Base-by-base conservation (phyloP, 2,329 filamentous ascomycete genomes). In the Alternaria triticimaculans region DNA sequence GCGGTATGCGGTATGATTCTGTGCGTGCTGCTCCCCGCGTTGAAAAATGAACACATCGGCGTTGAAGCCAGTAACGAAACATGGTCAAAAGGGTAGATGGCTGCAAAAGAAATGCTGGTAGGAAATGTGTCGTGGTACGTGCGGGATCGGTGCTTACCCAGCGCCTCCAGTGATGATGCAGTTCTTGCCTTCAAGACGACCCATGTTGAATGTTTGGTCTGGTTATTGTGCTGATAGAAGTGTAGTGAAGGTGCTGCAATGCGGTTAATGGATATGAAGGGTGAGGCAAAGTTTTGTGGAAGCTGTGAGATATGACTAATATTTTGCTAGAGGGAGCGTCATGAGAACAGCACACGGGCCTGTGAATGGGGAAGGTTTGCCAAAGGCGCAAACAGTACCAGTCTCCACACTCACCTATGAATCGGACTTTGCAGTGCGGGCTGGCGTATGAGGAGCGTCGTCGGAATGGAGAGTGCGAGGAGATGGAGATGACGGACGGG, bases 91-190 rank as follows among this genome's bases (percentile, higher is more conserved):
- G 44, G 30, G 46, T 5, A 12, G 20, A 41, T 12, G 14, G 1
- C 9, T 26, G 50, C 20, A 43, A n/a, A 46, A 11, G 26, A 15
- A 44, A 62, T 26, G n/a, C 6, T 54, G n/a, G 41, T 61, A 33
- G 41, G 14, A 37, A 57, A 46, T 43, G 37, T 46, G 44, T 21
- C 25, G 30, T 37, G 44, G 15, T 44, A 48, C 15, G 54, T 20
- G 26, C 18, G 33, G 45, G 44, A 46, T 44, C 58, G 21, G 58
- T 59, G 83, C 89, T 81, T 87, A 96, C 93, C 93, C 92, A 75
- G 90, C 93, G 70, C 91, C 93, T 76, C 93, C 93, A 58, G 93
- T 97, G 81, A 97, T 87, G 78, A 97, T 84, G 78, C 87, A 87
- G 81, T 89, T 90, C 81, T 90, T 91, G 79, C 87, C 87, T 67